Percentiles rank a stretch among this genome's conserved stretches.
Evolutionary conservation across 805 yeast genomes (phyloP).

Genomic region (Lipomyces yamanashiensis): DNA sequence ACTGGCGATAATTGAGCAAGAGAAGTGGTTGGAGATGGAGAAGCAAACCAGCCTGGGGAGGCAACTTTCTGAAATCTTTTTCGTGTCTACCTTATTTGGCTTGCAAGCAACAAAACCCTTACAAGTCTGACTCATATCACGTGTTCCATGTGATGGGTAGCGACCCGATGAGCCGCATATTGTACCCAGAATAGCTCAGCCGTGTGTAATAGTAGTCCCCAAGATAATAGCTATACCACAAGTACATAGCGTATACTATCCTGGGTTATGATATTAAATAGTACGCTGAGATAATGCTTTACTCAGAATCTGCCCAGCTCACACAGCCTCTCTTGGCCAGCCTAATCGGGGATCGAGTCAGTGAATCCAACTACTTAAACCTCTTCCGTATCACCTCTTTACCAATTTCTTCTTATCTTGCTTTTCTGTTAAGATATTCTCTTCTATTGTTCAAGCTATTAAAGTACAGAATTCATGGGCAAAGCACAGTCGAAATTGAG

Average conservation of each 20-base stretch:
- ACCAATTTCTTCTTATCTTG: not conserved
- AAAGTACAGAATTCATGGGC: slow-evolving; percentile 64
- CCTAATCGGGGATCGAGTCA: slow-evolving; percentile 7
- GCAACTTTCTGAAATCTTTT: not conserved
- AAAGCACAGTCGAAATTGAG: slow-evolving; percentile 91
- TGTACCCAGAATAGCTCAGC: not conserved
- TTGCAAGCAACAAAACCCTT: no score
- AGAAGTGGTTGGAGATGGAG: not conserved
- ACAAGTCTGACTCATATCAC: slow-evolving; percentile 7
- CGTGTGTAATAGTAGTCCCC: no score
- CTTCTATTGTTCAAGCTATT: not conserved
- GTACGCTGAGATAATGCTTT: no score
- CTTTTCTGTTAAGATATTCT: not conserved
- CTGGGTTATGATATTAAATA: no score
- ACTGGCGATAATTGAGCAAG: not conserved
- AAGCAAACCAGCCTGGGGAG: not conserved
- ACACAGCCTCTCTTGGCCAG: slow-evolving; percentile 16
- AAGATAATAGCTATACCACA: no score
- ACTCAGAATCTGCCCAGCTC: not conserved
- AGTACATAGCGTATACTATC: no score
- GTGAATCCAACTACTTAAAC: not conserved
- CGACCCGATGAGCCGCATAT: not conserved
- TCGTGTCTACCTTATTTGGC: no score
- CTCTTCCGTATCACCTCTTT: not conserved
- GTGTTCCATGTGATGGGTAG: not conserved